Base-by-base conservation (phyloP, 768 basidiomycete genomes). In the Piloderma croceum region DNA sequence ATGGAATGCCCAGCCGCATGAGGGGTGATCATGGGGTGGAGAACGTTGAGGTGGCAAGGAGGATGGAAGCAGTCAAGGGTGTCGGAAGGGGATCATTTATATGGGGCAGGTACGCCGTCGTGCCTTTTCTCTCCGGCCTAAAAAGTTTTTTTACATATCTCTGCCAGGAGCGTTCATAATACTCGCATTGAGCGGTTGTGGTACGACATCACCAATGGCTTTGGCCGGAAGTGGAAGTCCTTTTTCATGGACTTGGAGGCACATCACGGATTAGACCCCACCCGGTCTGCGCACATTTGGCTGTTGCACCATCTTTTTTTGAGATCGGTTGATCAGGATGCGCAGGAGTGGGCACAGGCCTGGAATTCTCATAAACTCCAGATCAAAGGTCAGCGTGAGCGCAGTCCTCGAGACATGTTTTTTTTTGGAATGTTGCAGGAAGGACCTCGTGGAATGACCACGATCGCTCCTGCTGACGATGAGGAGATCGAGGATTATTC, bases 241-340 rank as follows among this genome's bases (percentile, higher is more conserved):
- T 73, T 77, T 52, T 77, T 77, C 50, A 62, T 64, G 2, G 61
- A 68, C 7, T 54, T 77, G 17, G 74, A 77, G 39, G 27, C 40
- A 3, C 31, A 51, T 10, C 34, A 57, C 24, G 46, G 53, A 1
- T 55, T 72, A 1, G 42, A 67, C 31, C 41, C 38, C 3, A 37
- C 54, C n/a, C 25, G 44, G 6, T 24, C 49, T 6, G 47, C 39
- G 10, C 67, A 70, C 41, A 62, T 68, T 29, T 73, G 69, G 66
- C 52, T 70, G 4, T 46, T 68, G 1, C 67, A 67, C 32, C 43
- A 57, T 31, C 53, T 71, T 0, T 71, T 72, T 39, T 56, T 70
- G 1, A 6, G 29, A 2, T 15, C 35, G 0, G 51, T 69, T 24
- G 62, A 68, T 39, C 11, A 39, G 3, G 62, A 72, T 36, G 51